Evolutionary conservation across 176 grass and related monocot species (phyloP).

Genomic region (Chrysopogon serrulatus): DNA sequence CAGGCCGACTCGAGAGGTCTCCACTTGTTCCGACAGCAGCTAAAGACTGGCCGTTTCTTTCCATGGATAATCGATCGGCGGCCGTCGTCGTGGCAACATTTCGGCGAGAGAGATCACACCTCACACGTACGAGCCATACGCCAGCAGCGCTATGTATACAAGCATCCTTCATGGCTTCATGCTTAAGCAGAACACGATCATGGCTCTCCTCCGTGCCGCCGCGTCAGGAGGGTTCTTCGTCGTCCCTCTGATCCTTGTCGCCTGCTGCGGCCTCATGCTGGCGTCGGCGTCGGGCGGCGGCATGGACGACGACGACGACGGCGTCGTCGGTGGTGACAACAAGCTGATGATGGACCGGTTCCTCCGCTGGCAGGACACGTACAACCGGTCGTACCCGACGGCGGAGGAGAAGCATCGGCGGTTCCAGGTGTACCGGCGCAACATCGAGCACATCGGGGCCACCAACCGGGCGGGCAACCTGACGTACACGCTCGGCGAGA

Average conservation of each 20-base stretch:
- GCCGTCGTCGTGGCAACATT: neutral
- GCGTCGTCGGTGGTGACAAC: no score
- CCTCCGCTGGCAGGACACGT: constrained; percentile 11
- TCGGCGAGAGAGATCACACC: neutral
- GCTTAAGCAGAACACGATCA: neutral
- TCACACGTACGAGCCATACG: neutral
- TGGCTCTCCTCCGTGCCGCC: constrained; percentile 2
- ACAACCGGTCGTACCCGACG: constrained; percentile 31
- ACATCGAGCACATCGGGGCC: constrained; percentile 35
- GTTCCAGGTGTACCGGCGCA: constrained; percentile 47
- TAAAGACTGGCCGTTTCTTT: neutral
- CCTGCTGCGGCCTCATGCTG: neutral
- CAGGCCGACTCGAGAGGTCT: neutral
- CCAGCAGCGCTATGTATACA: neutral
- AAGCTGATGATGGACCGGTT: constrained; percentile 41
- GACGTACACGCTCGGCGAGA: constrained; percentile 42
- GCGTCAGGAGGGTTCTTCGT: neutral
- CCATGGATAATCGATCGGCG: neutral
- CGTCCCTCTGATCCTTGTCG: neutral
- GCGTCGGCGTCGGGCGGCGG: no score
- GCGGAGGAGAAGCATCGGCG: constrained; percentile 20
- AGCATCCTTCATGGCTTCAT: neutral
- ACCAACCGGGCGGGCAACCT: constrained; percentile 15
- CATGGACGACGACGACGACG: neutral
- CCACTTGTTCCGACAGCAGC: neutral